Evolutionary conservation across 2,329 filamentous ascomycete genomes (phyloP).

Genomic region (Pleomassaria siparia): DNA sequence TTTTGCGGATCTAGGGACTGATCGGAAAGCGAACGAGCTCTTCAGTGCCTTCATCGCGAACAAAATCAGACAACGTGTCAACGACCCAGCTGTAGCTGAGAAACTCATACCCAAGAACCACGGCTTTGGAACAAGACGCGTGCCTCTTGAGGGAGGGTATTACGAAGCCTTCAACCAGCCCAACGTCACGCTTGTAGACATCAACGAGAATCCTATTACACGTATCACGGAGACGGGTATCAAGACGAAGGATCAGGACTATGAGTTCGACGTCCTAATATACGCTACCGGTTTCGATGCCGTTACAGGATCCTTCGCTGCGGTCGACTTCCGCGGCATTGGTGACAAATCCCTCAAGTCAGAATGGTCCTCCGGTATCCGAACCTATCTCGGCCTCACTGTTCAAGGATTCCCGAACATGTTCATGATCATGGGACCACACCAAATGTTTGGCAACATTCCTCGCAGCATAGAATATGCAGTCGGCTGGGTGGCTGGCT

Average conservation of each 20-base stretch:
- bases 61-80: slow-evolving; percentile 35
- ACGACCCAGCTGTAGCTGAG: slow-evolving; percentile 48
- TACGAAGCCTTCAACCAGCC: slow-evolving; percentile 44
- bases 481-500: slow-evolving; percentile 43
- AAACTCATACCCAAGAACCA: slow-evolving; percentile 44
- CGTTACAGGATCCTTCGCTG: slow-evolving; percentile 32
- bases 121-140: slow-evolving; percentile 45
- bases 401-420: slow-evolving; percentile 33
- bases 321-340: slow-evolving; percentile 20
- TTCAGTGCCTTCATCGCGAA: slow-evolving; percentile 31
- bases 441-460: slow-evolving; percentile 46
- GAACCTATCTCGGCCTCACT: slow-evolving; percentile 30
- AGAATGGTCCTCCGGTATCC: slow-evolving; percentile 21
- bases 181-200: slow-evolving; percentile 38
- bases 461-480: slow-evolving; percentile 48
- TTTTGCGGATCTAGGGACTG: slow-evolving; percentile 28
- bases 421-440: slow-evolving; percentile 42
- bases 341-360: slow-evolving; percentile 16
- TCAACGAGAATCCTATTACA: slow-evolving; percentile 37
- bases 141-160: slow-evolving; percentile 44
- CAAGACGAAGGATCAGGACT: slow-evolving; percentile 32
- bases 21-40: slow-evolving; percentile 24
- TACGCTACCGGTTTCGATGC: slow-evolving; percentile 49
- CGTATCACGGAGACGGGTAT: slow-evolving; percentile 39
- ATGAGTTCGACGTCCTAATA: slow-evolving; percentile 42